Base-by-base conservation (phyloP, 2,329 filamentous ascomycete genomes). In the Aspergillus terreus region DNA sequence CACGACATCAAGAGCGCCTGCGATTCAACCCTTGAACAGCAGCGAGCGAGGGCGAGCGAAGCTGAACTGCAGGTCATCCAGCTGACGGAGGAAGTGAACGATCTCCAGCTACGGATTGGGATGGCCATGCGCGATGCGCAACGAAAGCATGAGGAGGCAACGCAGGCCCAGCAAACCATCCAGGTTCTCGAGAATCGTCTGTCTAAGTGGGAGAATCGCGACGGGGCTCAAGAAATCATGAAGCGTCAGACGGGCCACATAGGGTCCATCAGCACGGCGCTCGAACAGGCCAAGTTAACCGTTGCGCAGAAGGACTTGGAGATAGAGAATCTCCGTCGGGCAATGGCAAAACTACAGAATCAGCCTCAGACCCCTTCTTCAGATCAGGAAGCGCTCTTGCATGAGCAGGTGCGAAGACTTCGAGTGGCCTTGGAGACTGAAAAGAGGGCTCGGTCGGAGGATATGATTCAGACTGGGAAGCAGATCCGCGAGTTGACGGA, bases 391-490 rank as follows among this genome's bases (percentile, higher is more conserved):
- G 5, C 25, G 9, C 25, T 27, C 25, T 27, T 27, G 25, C 25
- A 27, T 27, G 25, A 27, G 25, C 25, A 27, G 25, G 25, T 27
- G 2, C 6, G 25, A 10, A 27, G 25, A 27, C 25, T 58, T 23
- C 50, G 48, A 17, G 36, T 42, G 12, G 55, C 50, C 10, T 38
- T 59, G 40, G 54, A 53, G 2, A 46, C 27, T 25, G 56, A 56
- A 40, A 54, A 51, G 35, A 43, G 53, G 11, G 52, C 47, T n/a
- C 50, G 49, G 12, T 55, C 42, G 12, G 51, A 60, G 17, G 53
- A 60, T 12, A 54, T 58, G 23, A 23, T 62, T 17, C 47, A 51
- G 27, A 58, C 49, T 53, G 35, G 44, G 41, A 55, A 49, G 40
- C 38, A 36, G 46, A 50, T 43, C 23, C 46, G 42, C 4, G 56